phyloP scores from a whole-genome alignment of 2,329 filamentous ascomycete species.

The Fusarium citri region DNA sequence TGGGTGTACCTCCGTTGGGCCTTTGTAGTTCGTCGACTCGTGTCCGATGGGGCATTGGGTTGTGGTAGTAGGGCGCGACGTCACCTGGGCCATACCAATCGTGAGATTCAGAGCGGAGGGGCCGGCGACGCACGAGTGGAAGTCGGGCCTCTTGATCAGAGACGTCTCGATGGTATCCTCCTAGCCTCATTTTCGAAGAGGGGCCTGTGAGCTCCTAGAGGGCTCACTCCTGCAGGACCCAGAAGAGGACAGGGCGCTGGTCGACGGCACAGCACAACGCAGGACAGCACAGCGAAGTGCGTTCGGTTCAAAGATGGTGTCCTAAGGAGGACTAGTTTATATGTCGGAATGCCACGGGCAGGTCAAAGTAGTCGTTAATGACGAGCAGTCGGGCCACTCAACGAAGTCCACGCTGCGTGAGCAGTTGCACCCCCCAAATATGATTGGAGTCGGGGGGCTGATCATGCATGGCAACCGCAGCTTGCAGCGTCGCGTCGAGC shows the following conservation, averaged over 20 bases:
- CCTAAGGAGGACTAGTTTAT: slow-evolving; percentile 37
- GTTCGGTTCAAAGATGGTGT: slow-evolving; percentile 24
- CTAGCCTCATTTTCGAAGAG: slow-evolving; percentile 49
- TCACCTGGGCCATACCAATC: slow-evolving; percentile 46
- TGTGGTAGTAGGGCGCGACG: slow-evolving; percentile 46
- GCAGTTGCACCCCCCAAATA: slow-evolving; percentile 42
- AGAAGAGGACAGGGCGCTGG: slow-evolving; percentile 18
- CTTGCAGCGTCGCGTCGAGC: slow-evolving; percentile 42
- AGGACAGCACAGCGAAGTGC: slow-evolving; percentile 22
- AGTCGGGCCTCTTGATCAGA: slow-evolving; percentile 45
- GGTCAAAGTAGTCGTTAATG: slow-evolving; percentile 38
- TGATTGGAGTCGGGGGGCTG: slow-evolving; percentile 47
- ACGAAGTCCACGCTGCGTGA: slow-evolving; percentile 47
- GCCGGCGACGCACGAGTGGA: slow-evolving; percentile 46
- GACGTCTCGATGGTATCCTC: slow-evolving; percentile 48
- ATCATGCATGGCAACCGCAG: slow-evolving; percentile 49
- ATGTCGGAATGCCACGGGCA: slow-evolving; percentile 29
- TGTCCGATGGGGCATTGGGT: slow-evolving; percentile 46
- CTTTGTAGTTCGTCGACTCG: slow-evolving; percentile 50
- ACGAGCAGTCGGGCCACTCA: slow-evolving; percentile 43
- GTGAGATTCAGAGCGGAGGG: slow-evolving; percentile 40
- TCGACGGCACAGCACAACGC: slow-evolving; percentile 43
- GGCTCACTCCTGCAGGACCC: slow-evolving; percentile 31
- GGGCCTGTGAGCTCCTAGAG: slow-evolving; percentile 37
- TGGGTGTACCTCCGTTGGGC: slow-evolving; percentile 47